Evolutionary conservation across 345 rosid genomes (phyloP).

Genomic region (Salix arbutifolia): DNA sequence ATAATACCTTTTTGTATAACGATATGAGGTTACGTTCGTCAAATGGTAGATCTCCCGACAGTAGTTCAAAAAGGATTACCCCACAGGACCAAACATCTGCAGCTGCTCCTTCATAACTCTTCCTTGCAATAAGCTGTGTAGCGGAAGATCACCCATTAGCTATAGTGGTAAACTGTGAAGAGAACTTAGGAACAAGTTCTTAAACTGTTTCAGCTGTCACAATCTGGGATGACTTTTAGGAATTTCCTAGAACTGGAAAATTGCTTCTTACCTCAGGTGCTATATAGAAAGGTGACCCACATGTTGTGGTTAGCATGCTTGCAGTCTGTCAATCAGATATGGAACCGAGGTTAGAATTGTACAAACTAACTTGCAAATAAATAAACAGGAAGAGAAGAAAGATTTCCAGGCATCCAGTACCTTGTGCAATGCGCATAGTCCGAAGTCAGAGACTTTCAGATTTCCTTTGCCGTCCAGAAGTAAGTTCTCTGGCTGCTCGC

Average conservation of each 20-base stretch:
- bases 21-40: slow-evolving; percentile 66
- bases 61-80: slow-evolving; percentile 78
- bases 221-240: not conserved
- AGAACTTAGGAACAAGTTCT: slow-evolving; percentile 5
- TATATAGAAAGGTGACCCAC: slow-evolving; percentile 88
- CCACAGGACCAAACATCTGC: slow-evolving; percentile 96
- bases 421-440: slow-evolving; percentile 69
- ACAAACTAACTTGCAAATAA: not conserved
- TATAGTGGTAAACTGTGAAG: not conserved
- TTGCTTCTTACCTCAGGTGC: slow-evolving; percentile 75
- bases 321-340: slow-evolving; percentile 51
- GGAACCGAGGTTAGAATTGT: slow-evolving; percentile 1
- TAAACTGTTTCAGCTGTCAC: not conserved
- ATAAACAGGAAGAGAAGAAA: slow-evolving; percentile 6
- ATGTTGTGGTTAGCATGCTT: slow-evolving; percentile 75
- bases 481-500: slow-evolving; percentile 78
- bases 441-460: slow-evolving; percentile 85
- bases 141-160: slow-evolving; percentile 19
- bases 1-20: slow-evolving; percentile 62
- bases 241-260: not conserved
- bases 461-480: slow-evolving; percentile 66
- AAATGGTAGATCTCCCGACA: slow-evolving; percentile 71
- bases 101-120: slow-evolving; percentile 75
- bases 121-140: slow-evolving; percentile 63
- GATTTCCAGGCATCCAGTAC: slow-evolving; percentile 22